Conservation (phyloP, 2,329 filamentous ascomycete genomes). For the Fusarium ambrosium region DNA sequence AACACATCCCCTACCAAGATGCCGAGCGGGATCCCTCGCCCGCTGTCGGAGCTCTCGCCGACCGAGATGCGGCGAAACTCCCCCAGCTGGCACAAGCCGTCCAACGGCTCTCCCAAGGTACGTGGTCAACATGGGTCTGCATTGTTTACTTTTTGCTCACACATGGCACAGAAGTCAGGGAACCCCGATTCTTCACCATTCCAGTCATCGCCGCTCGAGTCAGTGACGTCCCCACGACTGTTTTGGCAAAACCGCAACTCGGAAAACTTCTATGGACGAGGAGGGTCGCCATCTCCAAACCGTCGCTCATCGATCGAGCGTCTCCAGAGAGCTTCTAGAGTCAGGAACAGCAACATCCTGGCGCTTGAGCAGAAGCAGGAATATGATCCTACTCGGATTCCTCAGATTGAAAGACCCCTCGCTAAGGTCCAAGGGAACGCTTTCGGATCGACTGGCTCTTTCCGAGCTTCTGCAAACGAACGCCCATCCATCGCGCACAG, state of each 20-base stretch:
- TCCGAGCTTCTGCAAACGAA: constrained; percentile 63
- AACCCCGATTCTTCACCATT: constrained; percentile 85
- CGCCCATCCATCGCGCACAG: constrained; percentile 60
- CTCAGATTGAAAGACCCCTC: constrained; percentile 85
- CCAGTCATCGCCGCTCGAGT: constrained; percentile 83
- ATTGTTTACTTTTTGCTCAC: constrained; percentile 49
- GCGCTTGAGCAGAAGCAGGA: constrained; percentile 92
- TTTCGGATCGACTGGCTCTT: constrained; percentile 70
- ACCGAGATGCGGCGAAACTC: constrained; percentile 91
- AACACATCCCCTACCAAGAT: constrained; percentile 74
- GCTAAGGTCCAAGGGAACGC: constrained; percentile 81
- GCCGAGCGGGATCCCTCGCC: constrained; percentile 73
- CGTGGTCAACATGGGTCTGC: constrained; percentile 27
- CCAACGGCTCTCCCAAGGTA: constrained; percentile 61
- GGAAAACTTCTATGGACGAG: constrained; percentile 77
- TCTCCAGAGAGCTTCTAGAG: constrained; percentile 91
- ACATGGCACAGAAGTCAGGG: constrained; percentile 71
- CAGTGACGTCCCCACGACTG: constrained; percentile 80
- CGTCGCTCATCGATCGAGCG: constrained; percentile 95
- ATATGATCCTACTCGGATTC: constrained; percentile 86
- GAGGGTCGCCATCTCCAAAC: constrained; percentile 76
- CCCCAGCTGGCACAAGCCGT: constrained; percentile 89
- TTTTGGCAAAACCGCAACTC: constrained; percentile 90
- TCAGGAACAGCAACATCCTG: constrained; percentile 98
- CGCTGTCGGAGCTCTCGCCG: constrained; percentile 90